A percentile compares a stretch with the other conserved stretches of the same genome.
These are phyloP conservation scores for Sarocladiaceae sp. DNA, from an alignment of 2,329 filamentous ascomycete genomes.

Conservation along the genomic window DNA sequence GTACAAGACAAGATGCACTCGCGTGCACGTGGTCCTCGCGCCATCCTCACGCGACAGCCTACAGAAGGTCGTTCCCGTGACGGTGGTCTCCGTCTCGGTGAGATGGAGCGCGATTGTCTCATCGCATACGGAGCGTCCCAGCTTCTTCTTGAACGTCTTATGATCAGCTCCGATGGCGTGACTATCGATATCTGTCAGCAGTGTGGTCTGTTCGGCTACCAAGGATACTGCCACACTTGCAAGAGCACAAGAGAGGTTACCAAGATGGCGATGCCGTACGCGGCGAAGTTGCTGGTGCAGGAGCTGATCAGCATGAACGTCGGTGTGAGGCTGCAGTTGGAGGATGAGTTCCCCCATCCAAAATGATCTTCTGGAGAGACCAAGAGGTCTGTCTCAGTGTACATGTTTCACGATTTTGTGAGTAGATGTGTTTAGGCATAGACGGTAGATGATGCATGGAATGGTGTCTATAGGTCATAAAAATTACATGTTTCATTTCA, in stretches of 20 bases:
- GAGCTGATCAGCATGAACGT: slow-evolving; percentile 98
- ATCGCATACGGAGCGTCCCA: slow-evolving; percentile 96
- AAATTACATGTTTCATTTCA: no score
- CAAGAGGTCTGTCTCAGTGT: not conserved
- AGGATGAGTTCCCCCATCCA: slow-evolving; percentile 83
- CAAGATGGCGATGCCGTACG: slow-evolving; percentile 95
- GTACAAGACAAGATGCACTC: slow-evolving; percentile 99
- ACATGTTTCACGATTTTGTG: not conserved
- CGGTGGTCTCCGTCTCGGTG: slow-evolving; percentile 85
- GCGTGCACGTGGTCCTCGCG: slow-evolving; percentile 79
- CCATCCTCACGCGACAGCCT: slow-evolving; percentile 88
- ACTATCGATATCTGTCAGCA: slow-evolving; percentile 89
- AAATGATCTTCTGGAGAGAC: slow-evolving; percentile 11
- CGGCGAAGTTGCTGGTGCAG: slow-evolving; percentile 91
- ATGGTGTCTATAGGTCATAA: slow-evolving; percentile 4
- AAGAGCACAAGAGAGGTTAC: slow-evolving; percentile 77
- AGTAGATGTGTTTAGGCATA: not conserved
- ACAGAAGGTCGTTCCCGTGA: slow-evolving; percentile 92
- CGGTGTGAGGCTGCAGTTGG: slow-evolving; percentile 81
- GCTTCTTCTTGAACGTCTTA: slow-evolving; percentile 83
- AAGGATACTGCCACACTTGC: slow-evolving; percentile 91
- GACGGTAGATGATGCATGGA: not conserved
- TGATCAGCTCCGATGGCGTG: slow-evolving; percentile 89
- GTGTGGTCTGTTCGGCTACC: slow-evolving; percentile 93
- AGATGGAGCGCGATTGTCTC: slow-evolving; percentile 98